These are phyloP conservation scores for Artemisia princeps DNA, from an alignment of 140 eudicot genomes.

Conservation along the genomic window DNA sequence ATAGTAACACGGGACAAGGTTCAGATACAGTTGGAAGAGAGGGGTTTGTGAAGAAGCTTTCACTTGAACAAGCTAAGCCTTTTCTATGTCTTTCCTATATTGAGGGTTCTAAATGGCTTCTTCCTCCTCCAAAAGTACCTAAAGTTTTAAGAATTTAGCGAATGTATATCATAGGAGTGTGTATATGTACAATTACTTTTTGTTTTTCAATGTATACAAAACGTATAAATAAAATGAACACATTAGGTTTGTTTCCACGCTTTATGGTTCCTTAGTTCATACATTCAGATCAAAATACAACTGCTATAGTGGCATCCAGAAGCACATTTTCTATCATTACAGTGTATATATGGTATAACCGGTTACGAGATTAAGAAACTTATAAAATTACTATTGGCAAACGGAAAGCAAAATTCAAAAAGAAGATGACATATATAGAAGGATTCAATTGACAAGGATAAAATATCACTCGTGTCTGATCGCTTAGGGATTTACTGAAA, in stretches of 20 bases:
- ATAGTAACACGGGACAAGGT: slow-evolving; percentile 38
- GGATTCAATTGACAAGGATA: neutral
- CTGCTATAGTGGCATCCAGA: too few relatives aligned
- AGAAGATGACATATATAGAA: neutral
- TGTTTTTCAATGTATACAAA: slow-evolving; percentile 16
- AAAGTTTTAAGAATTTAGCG: slow-evolving; percentile 16
- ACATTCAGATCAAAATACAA: neutral
- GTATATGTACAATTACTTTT: slow-evolving; percentile 13
- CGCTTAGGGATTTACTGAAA: too few relatives aligned
- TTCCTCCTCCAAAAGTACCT: slow-evolving; percentile 45
- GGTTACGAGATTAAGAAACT: too few relatives aligned
- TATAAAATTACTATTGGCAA: too few relatives aligned
- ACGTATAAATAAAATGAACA: slow-evolving; percentile 5
- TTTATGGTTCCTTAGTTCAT: neutral
- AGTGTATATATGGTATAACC: too few relatives aligned
- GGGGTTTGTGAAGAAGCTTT: slow-evolving; percentile 35
- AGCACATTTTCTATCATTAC: too few relatives aligned
- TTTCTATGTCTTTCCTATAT: slow-evolving; percentile 38
- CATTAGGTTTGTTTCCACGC: slow-evolving; percentile 15
- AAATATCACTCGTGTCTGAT: neutral
- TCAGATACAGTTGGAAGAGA: slow-evolving; percentile 28
- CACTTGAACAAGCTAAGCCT: slow-evolving; percentile 28
- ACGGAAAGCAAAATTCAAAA: neutral
- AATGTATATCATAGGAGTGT: slow-evolving; percentile 15
- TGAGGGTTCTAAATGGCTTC: slow-evolving; percentile 60